Base-by-base conservation (phyloP, 2,329 filamentous ascomycete genomes). In the Metarhizium sp. region DNA sequence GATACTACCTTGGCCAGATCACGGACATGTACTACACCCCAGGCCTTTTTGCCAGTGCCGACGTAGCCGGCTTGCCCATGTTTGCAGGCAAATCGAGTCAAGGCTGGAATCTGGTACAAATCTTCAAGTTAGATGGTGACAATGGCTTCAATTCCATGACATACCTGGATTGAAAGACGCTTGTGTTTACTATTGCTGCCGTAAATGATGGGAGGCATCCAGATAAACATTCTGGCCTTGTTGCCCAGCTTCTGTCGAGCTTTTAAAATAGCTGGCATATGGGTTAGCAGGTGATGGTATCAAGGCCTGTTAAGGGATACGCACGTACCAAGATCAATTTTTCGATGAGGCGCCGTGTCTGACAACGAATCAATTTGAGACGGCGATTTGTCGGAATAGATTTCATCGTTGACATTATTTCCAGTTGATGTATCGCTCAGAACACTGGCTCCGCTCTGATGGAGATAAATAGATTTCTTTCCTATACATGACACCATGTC, bases 141-240 rank as follows among this genome's bases (percentile, higher is more conserved):
- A 34, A 2, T 7, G 10, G 7, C 2, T 11, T 7, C 32, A 34
- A 34, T 34, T 7, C 7, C 6, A 34, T 11, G 32, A 20, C 51
- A 20, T 29, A 52, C 51, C 30, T 52, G 51, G 25, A 52, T 52
- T 6, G 51, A 52, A 8, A 45, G 51, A 13, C 51, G 51, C 51
- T 52, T 52, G 51, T 52, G 43, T 11, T 46, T 52, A 40, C 38
- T 52, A 38, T 52, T 52, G 51, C 29, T 52, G 36, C 51, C 51
- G 40, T 52, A 52, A n/a, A 52, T 52, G 13, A 52, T 16, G 7
- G 51, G 51, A 10, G 51, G 51, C 51, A 52, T 52, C 20, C 36
- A 52, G 14, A 52, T 45, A 38, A 52, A 52, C 10, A 52, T 52
- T 14, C 51, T 13, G 20, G 36, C 51, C 25, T 30, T 43, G 40